phyloP scores from a whole-genome alignment of 73 alveolate genomes.

The Blepharisma japonicum region DNA sequence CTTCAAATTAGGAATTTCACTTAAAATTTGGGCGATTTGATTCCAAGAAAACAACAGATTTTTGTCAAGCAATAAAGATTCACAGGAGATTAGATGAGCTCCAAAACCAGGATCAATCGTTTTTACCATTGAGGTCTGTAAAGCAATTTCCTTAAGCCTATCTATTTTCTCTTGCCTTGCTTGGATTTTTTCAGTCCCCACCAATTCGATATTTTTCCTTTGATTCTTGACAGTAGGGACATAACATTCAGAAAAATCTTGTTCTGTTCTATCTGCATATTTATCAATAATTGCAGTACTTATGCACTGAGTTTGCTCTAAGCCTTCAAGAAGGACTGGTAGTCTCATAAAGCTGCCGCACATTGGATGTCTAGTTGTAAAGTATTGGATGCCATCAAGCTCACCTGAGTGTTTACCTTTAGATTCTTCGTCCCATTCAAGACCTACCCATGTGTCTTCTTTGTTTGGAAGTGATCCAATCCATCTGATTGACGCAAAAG shows the following conservation, averaged over 20 bases:
- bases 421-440: constrained; percentile 88
- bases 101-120: not conserved
- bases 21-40: constrained; percentile 43
- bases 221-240: constrained; percentile 12
- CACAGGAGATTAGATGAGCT: constrained; percentile 35
- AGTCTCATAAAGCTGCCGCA: constrained; percentile 14
- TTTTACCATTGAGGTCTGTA: constrained; percentile 10
- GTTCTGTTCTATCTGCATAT: constrained; percentile 6
- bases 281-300: constrained; percentile 17
- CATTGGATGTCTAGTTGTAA: constrained; percentile 24
- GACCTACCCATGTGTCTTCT: constrained; percentile 87
- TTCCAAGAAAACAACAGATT: constrained; percentile 65
- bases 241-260: not conserved
- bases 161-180: not conserved
- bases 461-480: constrained; percentile 60
- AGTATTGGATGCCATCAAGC: constrained; percentile 80
- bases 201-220: constrained; percentile 27
- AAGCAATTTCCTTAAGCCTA: constrained; percentile 20
- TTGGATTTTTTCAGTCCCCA: constrained; percentile 15
- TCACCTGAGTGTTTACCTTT: constrained; percentile 88
- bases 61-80: constrained; percentile 50
- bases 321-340: not conserved
- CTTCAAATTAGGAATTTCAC: constrained; percentile 41
- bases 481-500: constrained; percentile 54
- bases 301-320: not conserved